A percentile compares a stretch with the other conserved stretches of the same genome.
These are phyloP conservation scores for Umbilicus rupestris DNA, from an alignment of 164 flowering plant genomes.

Conservation along the genomic window DNA sequence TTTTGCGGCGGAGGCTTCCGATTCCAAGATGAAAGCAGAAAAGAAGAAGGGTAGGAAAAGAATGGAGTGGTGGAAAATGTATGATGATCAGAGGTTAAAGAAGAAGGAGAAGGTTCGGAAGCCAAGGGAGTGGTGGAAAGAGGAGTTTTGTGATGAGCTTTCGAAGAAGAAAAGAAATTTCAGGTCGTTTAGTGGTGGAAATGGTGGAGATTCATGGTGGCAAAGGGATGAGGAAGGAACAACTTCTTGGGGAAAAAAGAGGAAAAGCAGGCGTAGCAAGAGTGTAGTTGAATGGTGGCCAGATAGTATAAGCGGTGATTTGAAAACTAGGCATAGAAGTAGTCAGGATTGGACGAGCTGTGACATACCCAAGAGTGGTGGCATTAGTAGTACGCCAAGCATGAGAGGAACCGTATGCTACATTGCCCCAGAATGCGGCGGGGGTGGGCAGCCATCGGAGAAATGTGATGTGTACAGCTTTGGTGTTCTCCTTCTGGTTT, in stretches of 20 bases:
- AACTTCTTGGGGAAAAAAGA: constrained; percentile 18
- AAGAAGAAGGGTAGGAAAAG: constrained; percentile 36
- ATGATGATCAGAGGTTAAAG: constrained; percentile 37
- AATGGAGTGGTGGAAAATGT: constrained; percentile 69
- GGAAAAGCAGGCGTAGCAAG: constrained; percentile 37
- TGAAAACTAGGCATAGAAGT: constrained; percentile 34
- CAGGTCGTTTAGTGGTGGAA: constrained; percentile 18
- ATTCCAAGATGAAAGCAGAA: constrained; percentile 19
- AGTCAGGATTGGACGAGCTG: constrained; percentile 60
- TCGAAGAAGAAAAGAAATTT: constrained; percentile 33
- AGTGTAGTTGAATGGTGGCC: constrained; percentile 84
- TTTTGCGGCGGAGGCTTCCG: constrained; percentile 15
- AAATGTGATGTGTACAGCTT: constrained; percentile 88
- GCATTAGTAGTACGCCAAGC: constrained; percentile 88
- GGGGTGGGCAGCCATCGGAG: constrained; percentile 66
- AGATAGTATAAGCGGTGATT: constrained; percentile 76
- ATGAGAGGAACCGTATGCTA: constrained; percentile 98
- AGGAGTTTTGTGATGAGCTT: constrained; percentile 80
- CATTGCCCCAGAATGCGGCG: constrained; percentile 91
- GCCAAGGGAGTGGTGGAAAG: constrained; percentile 93
- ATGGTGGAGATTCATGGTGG: constrained; percentile 54
- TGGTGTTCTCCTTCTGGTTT: constrained; percentile 73
- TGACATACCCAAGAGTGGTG: constrained; percentile 81
- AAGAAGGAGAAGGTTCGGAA: constrained; percentile 54
- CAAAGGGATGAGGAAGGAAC: constrained; percentile 35